Conservation (phyloP, 2,329 filamentous ascomycete species). For the Huntiella bhutanensis region DNA sequence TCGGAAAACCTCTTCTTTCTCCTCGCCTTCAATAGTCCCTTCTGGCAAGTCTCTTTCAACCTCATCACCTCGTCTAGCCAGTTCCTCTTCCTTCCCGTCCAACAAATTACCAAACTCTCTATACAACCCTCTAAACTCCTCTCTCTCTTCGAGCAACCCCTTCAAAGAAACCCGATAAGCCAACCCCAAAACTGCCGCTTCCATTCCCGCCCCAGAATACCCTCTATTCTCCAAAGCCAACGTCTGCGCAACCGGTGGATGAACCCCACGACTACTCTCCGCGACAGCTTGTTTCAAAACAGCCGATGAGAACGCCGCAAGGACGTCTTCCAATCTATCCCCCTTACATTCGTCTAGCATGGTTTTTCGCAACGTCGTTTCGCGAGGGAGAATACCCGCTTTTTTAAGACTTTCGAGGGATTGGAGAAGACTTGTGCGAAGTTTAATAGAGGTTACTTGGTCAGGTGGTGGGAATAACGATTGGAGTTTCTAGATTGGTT, state of each 20-base stretch:
- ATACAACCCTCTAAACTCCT: conserved; percentile 38
- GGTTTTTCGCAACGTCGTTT: conserved; percentile 69
- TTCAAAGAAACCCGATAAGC: conserved; percentile 52
- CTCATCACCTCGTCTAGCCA: conserved; percentile 34
- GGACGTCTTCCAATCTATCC: conserved; percentile 70
- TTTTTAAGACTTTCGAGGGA: conserved; percentile 75
- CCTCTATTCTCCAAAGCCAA: conserved; percentile 41
- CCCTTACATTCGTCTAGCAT: conserved; percentile 96
- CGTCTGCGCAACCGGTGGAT: conserved; percentile 30
- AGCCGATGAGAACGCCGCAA: conserved; percentile 65
- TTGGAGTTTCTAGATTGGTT: conserved; percentile 50
- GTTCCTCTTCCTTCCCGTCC: conserved; percentile 38
- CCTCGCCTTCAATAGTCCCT: conserved; percentile 23
- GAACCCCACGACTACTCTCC: conserved; percentile 19
- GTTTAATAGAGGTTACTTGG: conserved; percentile 74
- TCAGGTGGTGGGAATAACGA: conserved; percentile 84
- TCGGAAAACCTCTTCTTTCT: conserved; percentile 33
- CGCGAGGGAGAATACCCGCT: conserved; percentile 60
- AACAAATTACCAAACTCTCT: conserved; percentile 45
- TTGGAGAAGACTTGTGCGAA: conserved; percentile 67
- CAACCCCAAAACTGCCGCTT: conserved; percentile 47
- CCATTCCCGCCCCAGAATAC: conserved; percentile 32
- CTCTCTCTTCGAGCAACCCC: conserved; percentile 39
- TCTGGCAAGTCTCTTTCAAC: conserved; percentile 16
- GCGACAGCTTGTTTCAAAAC: conserved; percentile 51